Percentiles rank a stretch among this genome's conserved stretches.
Evolutionary conservation across 2,329 filamentous ascomycete species (phyloP).

Genomic region (Stagonosporopsis chrysanthemi): DNA sequence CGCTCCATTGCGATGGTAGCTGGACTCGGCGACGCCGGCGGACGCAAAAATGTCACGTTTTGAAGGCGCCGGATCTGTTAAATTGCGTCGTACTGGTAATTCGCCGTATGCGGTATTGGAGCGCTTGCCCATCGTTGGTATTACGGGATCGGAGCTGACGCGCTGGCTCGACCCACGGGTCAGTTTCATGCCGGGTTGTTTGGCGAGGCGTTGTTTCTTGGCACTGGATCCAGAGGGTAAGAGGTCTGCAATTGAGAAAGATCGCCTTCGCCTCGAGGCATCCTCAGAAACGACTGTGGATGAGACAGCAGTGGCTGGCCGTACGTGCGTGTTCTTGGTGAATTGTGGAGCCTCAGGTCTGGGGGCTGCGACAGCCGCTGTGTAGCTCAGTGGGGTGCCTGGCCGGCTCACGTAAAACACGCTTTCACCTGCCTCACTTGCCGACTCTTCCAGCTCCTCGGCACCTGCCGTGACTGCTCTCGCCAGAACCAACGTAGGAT

Average conservation of each 20-base stretch:
- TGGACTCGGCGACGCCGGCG: constrained; percentile 28
- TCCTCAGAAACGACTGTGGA: constrained; percentile 33
- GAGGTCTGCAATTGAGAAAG: constrained; percentile 60
- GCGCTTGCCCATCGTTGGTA: constrained; percentile 49
- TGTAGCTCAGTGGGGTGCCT: constrained; percentile 47
- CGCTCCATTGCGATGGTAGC: constrained; percentile 22
- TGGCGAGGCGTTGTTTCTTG: constrained; percentile 48
- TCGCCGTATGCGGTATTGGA: constrained; percentile 46
- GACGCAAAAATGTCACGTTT: constrained; percentile 43
- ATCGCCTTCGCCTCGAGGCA: constrained; percentile 51
- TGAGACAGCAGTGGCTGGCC: constrained; percentile 21
- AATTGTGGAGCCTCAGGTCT: constrained; percentile 27
- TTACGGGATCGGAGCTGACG: constrained; percentile 43
- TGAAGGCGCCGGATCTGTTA: constrained; percentile 41
- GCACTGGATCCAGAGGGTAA: constrained; percentile 48
- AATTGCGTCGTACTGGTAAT: constrained; percentile 49
- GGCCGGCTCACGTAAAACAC: constrained; percentile 50
- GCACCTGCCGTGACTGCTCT: constrained; percentile 45
- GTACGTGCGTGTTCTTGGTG: constrained; percentile 14
- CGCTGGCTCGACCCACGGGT: constrained; percentile 43
- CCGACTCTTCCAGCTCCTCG: constrained; percentile 48
- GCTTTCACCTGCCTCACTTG: constrained; percentile 50
- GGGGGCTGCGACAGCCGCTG: constrained; percentile 37
- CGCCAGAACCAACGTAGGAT: constrained; percentile 60
- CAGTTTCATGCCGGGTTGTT: constrained; percentile 27